A percentile compares a stretch with the other conserved stretches of the same genome.
These are phyloP conservation scores for Scheffersomyces amazonensis DNA, from an alignment of 805 yeast genomes.

Conservation along the genomic window DNA sequence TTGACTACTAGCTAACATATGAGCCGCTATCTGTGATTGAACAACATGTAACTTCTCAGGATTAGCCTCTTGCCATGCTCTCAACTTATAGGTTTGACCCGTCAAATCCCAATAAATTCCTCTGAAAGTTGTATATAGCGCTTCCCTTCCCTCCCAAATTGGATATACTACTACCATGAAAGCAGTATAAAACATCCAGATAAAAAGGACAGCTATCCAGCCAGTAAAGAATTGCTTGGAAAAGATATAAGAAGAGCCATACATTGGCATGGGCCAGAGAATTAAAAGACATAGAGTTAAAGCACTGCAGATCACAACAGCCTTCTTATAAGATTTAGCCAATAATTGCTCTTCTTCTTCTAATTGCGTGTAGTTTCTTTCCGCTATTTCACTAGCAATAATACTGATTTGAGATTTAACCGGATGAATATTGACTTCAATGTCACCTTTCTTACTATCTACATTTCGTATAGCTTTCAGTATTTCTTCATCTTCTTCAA, in stretches of 20 bases:
- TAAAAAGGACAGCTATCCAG: conserved; percentile 79
- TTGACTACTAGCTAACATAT: conserved; percentile 16
- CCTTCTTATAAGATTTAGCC: conserved; percentile 56
- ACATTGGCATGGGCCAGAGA: conserved; percentile 95
- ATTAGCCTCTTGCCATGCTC: conserved; percentile 70
- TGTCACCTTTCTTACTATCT: conserved; percentile 6
- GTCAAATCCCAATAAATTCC: conserved; percentile 85
- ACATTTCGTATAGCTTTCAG: conserved; percentile 40
- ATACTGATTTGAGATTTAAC: conserved; percentile 36
- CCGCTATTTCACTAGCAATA: conserved; percentile 38
- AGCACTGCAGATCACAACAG: conserved; percentile 56
- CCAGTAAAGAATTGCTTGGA: conserved; percentile 79
- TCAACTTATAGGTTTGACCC: conserved; percentile 71
- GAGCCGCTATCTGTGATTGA: conserved; percentile 54
- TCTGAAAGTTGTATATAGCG: conserved; percentile 59
- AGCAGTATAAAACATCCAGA: conserved; percentile 74
- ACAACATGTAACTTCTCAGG: conserved; percentile 77
- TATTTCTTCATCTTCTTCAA: conserved; percentile 70
- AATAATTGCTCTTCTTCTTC: conserved; percentile 54
- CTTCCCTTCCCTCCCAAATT: conserved; percentile 68
- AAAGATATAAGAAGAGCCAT: conserved; percentile 74
- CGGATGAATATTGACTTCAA: conserved; percentile 27
- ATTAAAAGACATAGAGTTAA: conserved; percentile 65
- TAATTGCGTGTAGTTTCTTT: conserved; percentile 14
- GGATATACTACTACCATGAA: conserved; percentile 68